phyloP scores from a whole-genome alignment of 139 green algal species.

The Closterium sp. region DNA sequence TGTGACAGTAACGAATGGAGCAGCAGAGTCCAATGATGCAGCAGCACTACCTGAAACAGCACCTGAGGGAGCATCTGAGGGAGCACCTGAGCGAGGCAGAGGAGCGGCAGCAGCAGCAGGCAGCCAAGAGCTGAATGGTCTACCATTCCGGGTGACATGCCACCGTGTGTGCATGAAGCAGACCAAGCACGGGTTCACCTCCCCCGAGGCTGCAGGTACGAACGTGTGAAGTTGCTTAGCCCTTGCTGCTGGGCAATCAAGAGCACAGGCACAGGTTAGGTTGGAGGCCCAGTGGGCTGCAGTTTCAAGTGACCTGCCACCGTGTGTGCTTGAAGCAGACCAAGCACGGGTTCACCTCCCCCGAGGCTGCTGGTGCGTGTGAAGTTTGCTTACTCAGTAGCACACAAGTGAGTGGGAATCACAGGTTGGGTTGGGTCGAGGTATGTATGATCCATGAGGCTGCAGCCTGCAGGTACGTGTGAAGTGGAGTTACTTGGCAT shows the following conservation, averaged over 20 bases:
- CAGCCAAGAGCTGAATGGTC: background rate
- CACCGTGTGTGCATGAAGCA: conserved; percentile 1
- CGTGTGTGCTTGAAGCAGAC: background rate
- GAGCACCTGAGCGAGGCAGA: background rate
- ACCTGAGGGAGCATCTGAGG: background rate
- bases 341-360: background rate
- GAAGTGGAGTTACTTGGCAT: too few species aligned
- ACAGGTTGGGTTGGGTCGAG: too few species aligned
- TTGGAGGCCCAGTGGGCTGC: too few species aligned
- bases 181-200: background rate
- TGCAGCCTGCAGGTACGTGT: too few species aligned
- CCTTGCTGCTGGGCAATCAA: too few species aligned
- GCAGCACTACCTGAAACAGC: background rate
- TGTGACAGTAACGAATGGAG: background rate
- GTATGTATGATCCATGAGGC: too few species aligned
- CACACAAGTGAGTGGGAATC: too few species aligned
- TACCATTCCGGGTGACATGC: background rate
- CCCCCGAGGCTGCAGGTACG: background rate
- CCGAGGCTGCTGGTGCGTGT: background rate
- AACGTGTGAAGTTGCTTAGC: too few species aligned
- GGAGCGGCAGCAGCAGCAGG: background rate
- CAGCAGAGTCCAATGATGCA: background rate
- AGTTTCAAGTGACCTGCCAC: too few species aligned
- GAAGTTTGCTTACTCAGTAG: too few species aligned
- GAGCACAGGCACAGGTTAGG: too few species aligned